Conservation (phyloP, 2,329 filamentous ascomycete genomes). For the Ophiosphaerella narmari region DNA sequence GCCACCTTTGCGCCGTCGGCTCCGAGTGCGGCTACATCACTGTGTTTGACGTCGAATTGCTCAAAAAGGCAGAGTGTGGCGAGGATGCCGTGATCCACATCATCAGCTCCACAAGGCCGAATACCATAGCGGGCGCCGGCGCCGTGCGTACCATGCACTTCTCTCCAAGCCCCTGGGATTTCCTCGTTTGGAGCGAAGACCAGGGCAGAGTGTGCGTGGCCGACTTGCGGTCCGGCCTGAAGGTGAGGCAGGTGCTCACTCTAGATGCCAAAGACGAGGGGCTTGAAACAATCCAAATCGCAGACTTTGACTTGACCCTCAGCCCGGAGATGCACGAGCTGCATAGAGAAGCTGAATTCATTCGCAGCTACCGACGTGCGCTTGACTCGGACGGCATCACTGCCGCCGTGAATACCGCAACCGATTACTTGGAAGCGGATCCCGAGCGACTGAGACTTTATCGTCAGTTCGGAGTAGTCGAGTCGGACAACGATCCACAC, state of each 20-base stretch:
- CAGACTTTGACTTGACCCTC: slow-evolving; percentile 52
- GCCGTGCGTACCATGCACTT: slow-evolving; percentile 92
- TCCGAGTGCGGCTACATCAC: slow-evolving; percentile 82
- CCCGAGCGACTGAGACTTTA: slow-evolving; percentile 36
- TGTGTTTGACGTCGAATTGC: slow-evolving; percentile 65
- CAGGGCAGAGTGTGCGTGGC: slow-evolving; percentile 75
- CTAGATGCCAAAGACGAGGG: slow-evolving; percentile 63
- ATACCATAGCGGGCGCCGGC: slow-evolving; percentile 64
- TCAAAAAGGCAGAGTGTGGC: slow-evolving; percentile 48
- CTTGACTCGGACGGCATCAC: slow-evolving; percentile 44
- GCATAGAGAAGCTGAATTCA: slow-evolving; percentile 52
- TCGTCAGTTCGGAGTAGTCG: slow-evolving; percentile 44
- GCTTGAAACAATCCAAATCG: slow-evolving; percentile 61
- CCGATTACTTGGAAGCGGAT: slow-evolving; percentile 51
- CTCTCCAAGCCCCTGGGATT: slow-evolving; percentile 84
- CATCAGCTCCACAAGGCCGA: slow-evolving; percentile 77
- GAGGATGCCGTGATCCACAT: slow-evolving; percentile 71
- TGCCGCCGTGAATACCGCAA: slow-evolving; percentile 47
- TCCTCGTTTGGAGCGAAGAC: slow-evolving; percentile 93
- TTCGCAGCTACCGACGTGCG: slow-evolving; percentile 49
- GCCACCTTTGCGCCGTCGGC: slow-evolving; percentile 73
- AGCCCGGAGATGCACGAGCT: slow-evolving; percentile 52
- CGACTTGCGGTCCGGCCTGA: slow-evolving; percentile 70
- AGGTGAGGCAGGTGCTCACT: slow-evolving; percentile 69
- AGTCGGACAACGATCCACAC: slow-evolving; percentile 51